Conservation (phyloP, 192 early-diverging fungal species). For the Coemansia sp. region DNA sequence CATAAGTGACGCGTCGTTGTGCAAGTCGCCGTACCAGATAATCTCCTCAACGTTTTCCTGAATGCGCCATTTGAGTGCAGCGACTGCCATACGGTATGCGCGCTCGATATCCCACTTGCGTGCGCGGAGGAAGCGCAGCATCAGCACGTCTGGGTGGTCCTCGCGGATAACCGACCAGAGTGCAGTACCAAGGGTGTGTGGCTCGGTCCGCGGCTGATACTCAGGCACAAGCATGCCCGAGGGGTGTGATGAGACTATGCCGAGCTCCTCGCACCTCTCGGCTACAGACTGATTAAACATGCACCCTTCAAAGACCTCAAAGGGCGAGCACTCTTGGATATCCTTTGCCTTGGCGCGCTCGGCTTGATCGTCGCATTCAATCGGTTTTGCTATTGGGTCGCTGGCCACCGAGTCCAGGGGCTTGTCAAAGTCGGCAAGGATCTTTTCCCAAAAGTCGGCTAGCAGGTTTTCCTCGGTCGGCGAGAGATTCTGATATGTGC, state of each 20-base stretch:
- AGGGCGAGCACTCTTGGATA: conserved; percentile 25
- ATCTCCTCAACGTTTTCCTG: conserved; percentile 59
- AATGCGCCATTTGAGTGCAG: conserved; percentile 74
- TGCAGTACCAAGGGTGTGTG: conserved; percentile 53
- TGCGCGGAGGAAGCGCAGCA: conserved; percentile 80
- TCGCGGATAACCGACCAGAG: conserved; percentile 62
- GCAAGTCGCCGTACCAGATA: conserved; percentile 58
- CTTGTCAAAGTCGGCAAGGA: conserved; percentile 50
- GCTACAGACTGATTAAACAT: conserved; percentile 48
- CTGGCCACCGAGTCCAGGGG: conserved; percentile 27
- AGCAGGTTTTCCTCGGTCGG: conserved; percentile 42
- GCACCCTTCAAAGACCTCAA: conserved; percentile 46
- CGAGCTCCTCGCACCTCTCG: conserved; percentile 32
- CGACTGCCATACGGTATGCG: conserved; percentile 69
- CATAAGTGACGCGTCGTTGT: conserved; percentile 54
- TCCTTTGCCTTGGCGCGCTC: conserved; percentile 39
- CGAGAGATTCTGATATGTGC: conserved; percentile 29
- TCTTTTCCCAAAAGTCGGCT: conserved; percentile 44
- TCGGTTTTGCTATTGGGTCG: conserved; percentile 32
- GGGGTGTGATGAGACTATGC: conserved; percentile 9
- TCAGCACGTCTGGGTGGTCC: conserved; percentile 70
- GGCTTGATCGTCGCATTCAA: conserved; percentile 34
- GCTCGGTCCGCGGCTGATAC: conserved; percentile 21
- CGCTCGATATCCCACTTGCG: conserved; percentile 83
- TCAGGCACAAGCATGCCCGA: conserved; percentile 32